phyloP scores from a whole-genome alignment of 2,329 filamentous ascomycete genomes.

The Colletotrichum echinochloae region DNA sequence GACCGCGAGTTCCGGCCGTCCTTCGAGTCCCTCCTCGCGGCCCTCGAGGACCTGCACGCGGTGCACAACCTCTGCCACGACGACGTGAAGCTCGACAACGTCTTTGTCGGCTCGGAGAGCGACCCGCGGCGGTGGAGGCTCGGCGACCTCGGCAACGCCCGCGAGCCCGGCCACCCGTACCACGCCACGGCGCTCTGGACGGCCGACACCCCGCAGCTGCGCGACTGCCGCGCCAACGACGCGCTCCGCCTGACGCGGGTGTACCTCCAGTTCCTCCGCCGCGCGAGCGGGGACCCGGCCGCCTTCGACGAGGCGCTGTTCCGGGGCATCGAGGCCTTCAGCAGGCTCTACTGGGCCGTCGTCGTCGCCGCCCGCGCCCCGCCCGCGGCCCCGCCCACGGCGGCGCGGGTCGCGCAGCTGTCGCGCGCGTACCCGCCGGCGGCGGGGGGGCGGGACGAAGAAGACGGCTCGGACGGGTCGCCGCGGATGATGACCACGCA shows the following conservation, averaged over 20 bases:
- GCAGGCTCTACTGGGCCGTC: slow-evolving; percentile 46
- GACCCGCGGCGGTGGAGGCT: slow-evolving; percentile 47
- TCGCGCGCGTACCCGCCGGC: slow-evolving; percentile 30
- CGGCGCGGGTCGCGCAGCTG: slow-evolving; percentile 13
- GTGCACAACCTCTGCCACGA: slow-evolving; percentile 48
- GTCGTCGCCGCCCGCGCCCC: neutral
- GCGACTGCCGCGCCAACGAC: slow-evolving; percentile 50
- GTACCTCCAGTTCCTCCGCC: slow-evolving; percentile 48
- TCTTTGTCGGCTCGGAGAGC: slow-evolving; percentile 44
- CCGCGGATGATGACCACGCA: slow-evolving; percentile 16
- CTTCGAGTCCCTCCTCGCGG: slow-evolving; percentile 46
- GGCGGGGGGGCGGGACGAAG: neutral
- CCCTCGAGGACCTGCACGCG: slow-evolving; percentile 46
- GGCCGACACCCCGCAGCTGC: slow-evolving; percentile 45
- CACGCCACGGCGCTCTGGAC: slow-evolving; percentile 49
- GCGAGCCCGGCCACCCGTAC: slow-evolving; percentile 47
- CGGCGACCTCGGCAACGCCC: slow-evolving; percentile 49
- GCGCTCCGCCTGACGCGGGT: slow-evolving; percentile 47
- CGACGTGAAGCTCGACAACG: slow-evolving; percentile 50
- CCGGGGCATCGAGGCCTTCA: slow-evolving; percentile 42
- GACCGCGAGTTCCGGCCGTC: slow-evolving; percentile 48
- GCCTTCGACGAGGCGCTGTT: slow-evolving; percentile 47
- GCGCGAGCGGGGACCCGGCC: slow-evolving; percentile 40
- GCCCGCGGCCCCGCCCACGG: neutral
- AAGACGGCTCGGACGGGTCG: slow-evolving; percentile 22